These are phyloP conservation scores for Chlorella sp. DNA, from an alignment of 139 green algal species.

Conservation along the genomic window DNA sequence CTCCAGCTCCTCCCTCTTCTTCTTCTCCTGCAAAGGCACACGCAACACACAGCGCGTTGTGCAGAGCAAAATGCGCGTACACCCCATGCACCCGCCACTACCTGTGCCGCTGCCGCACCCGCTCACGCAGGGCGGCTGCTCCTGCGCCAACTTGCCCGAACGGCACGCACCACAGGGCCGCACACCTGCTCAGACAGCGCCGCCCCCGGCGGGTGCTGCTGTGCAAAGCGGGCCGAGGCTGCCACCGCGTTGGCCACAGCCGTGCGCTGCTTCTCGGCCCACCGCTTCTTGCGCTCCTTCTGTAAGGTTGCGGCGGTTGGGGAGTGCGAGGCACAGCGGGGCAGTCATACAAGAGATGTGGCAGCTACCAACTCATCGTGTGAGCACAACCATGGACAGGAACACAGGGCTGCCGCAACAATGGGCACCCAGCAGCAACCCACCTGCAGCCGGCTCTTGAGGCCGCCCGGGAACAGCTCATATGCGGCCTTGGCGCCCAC, in stretches of 20 bases:
- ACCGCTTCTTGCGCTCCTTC: slow-evolving; percentile 68
- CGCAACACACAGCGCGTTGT: too few relatives aligned
- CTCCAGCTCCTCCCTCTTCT: slow-evolving; percentile 75
- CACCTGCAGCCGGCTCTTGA: slow-evolving; percentile 53
- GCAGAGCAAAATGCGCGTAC: too few relatives aligned
- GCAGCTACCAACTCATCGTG: too few relatives aligned
- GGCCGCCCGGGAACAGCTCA: slow-evolving; percentile 70
- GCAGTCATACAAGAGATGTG: too few relatives aligned
- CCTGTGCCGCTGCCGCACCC: too few relatives aligned
- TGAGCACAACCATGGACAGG: too few relatives aligned
- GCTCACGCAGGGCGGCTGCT: too few relatives aligned
- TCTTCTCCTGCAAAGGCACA: slow-evolving; percentile 7
- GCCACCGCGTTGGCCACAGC: slow-evolving; percentile 50
- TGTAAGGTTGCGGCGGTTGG: slow-evolving; percentile 30
- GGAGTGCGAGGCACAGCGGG: neutral
- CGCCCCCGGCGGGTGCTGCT: neutral
- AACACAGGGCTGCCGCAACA: neutral
- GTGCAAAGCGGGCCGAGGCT: slow-evolving; percentile 40
- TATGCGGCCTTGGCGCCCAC: slow-evolving; percentile 81
- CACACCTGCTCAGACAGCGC: neutral
- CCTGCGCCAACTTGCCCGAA: too few relatives aligned
- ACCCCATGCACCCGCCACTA: too few relatives aligned
- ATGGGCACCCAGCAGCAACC: neutral
- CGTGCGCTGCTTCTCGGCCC: slow-evolving; percentile 69
- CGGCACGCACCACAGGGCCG: too few relatives aligned